Base-by-base conservation (phyloP, 306 rosid species). In the Inga oerstediana region DNA sequence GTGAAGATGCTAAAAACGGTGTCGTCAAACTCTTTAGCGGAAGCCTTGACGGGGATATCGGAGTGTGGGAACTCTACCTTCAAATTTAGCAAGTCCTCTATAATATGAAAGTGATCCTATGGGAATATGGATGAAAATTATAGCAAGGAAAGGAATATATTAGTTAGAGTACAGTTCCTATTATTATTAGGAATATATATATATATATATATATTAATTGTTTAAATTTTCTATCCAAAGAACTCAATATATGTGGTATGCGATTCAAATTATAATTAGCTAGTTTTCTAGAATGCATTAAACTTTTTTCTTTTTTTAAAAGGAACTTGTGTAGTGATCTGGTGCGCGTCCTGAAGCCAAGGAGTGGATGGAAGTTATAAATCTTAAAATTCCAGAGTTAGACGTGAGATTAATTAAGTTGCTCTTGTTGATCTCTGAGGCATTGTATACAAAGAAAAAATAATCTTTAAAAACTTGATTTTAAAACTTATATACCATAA, bases 21-120 rank as follows among this genome's bases (percentile, higher is more conserved):
- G 90, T 84, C 20, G 84, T 87, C 32, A 88, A 66, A 3, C 13
- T 92, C 5, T 84, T 83, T 9, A 92, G 93, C 80, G 93, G 91
- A 16, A 85, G 93, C 70, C 81, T 92, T 27, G 93, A 90, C 3
- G 96, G 96, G 72, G 83, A 87, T 41, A 88, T 92, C 51, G 87
- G 56, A 73, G 84, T 87, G 49, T 92, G 93, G 93, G 76, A 89
- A 39, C 45, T 89, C 22, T 5, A 70, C 49, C 3, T 69, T 39
- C 17, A 69, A 37, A 69, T 3, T 43, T 11, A 20, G 32, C 17
- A 70, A 20, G 51, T 8, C 74, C 34, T 4, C 8, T 17, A 0
- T 67, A 13, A 67, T 67, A 7, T 37, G 72, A 17, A 67, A 17
- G 44, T 17, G 22, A 39, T 27, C 68, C 35, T 24, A 61, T 24